Percentiles rank a stretch among this genome's conserved stretches.
Evolutionary conservation across 2,329 filamentous ascomycete genomes (phyloP).

Genomic region (Aphanoascus verrucosus): DNA sequence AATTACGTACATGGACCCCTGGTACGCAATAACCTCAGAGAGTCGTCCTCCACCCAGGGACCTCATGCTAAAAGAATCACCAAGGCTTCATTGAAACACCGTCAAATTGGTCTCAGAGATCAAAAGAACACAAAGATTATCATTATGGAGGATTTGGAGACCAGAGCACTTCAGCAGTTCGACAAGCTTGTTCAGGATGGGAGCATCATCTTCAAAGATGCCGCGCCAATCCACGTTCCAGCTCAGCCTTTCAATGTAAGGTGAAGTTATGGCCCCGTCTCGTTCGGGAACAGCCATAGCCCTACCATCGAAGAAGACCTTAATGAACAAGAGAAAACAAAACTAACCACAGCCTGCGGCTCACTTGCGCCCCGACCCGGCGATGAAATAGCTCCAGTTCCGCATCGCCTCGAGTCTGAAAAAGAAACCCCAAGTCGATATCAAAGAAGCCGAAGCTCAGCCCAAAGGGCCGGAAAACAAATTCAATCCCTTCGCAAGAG

Average conservation of each 20-base stretch:
- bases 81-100: no score
- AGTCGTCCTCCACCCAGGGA: no score
- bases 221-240: constrained; percentile 13
- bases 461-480: neutral
- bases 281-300: neutral
- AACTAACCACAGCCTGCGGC: constrained; percentile 7
- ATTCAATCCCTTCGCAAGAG: constrained; percentile 13
- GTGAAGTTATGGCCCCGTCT: neutral
- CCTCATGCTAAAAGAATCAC: no score
- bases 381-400: constrained; percentile 16
- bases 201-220: constrained; percentile 14
- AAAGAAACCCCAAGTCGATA: constrained; percentile 16
- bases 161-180: constrained; percentile 15
- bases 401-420: constrained; percentile 15
- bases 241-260: constrained; percentile 19
- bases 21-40: no score
- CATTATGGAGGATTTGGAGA: constrained; percentile 13
- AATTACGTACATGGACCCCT: no score
- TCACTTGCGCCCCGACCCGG: constrained; percentile 4
- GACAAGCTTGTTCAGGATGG: constrained; percentile 18
- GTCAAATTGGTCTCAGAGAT: no score
- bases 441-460: constrained; percentile 13
- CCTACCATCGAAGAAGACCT: neutral
- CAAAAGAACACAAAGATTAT: neutral
- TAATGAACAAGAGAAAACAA: neutral